Percentiles rank a stretch among this genome's conserved stretches.
These are phyloP conservation scores for Lindgomyces ingoldianus DNA, from an alignment of 495 filamentous ascomycete genomes.

Conservation along the genomic window DNA sequence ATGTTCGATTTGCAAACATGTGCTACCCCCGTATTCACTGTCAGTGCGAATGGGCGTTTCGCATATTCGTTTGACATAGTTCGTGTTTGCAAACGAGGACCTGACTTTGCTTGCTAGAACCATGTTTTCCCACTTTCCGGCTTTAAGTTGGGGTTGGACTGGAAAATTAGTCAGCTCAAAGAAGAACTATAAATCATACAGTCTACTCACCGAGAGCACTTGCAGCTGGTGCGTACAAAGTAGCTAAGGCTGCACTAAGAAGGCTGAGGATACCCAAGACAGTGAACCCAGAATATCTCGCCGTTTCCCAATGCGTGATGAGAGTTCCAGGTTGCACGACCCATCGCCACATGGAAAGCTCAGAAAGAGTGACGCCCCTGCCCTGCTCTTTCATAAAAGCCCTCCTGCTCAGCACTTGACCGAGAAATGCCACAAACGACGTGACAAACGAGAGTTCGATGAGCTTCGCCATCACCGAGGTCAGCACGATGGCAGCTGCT, in stretches of 20 bases:
- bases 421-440: slow-evolving; percentile 71
- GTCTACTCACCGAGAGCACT: slow-evolving; percentile 57
- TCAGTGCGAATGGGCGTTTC: slow-evolving; percentile 56
- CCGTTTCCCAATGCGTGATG: slow-evolving; percentile 63
- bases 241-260: slow-evolving; percentile 60
- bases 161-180: background rate
- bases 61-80: slow-evolving; percentile 56
- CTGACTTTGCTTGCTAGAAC: slow-evolving; percentile 58
- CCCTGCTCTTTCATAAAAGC: slow-evolving; percentile 57
- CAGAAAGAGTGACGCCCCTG: slow-evolving; percentile 66
- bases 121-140: slow-evolving; percentile 49
- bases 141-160: slow-evolving; percentile 65
- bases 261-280: slow-evolving; percentile 61
- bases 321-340: slow-evolving; percentile 66
- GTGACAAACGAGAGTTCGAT: slow-evolving; percentile 78
- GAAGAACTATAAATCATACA: background rate
- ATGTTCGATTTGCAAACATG: slow-evolving; percentile 66
- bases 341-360: slow-evolving; percentile 59
- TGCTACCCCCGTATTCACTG: slow-evolving; percentile 48
- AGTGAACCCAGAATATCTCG: slow-evolving; percentile 62
- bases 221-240: slow-evolving; percentile 73
- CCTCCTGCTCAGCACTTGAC: slow-evolving; percentile 67
- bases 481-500: slow-evolving; percentile 62
- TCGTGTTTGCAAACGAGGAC: slow-evolving; percentile 59
- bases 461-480: slow-evolving; percentile 66